Evolutionary conservation across 169 alveolate species (phyloP).

Genomic region (Cryptosporidium meleagridis): DNA sequence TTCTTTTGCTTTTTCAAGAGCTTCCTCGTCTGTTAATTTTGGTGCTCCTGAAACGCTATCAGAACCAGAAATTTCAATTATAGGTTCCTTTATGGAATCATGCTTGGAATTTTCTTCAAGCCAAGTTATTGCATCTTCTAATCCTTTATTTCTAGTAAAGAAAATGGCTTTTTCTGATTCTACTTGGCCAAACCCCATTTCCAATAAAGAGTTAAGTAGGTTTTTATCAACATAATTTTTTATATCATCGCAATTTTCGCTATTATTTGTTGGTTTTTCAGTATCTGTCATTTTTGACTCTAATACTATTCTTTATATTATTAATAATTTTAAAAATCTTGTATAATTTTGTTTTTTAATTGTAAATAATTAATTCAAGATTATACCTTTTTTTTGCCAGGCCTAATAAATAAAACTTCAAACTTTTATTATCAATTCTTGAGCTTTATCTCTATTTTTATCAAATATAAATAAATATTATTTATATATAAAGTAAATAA

Average conservation of each 20-base stretch:
- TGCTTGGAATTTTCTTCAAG: constrained; percentile 72
- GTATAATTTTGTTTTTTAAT: too few relatives aligned
- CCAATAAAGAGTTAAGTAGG: constrained; percentile 39
- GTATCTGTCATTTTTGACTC: neutral
- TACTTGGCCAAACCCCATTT: constrained; percentile 76
- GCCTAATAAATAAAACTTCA: neutral
- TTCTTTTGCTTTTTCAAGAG: constrained; percentile 76
- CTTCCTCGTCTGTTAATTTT: constrained; percentile 77
- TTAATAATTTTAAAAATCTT: neutral
- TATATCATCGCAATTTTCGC: constrained; percentile 45
- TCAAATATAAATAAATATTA: too few relatives aligned
- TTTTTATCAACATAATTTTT: constrained; percentile 25
- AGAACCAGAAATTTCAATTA: constrained; percentile 32
- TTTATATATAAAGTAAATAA: too few relatives aligned
- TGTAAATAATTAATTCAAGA: neutral
- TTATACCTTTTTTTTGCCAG: neutral
- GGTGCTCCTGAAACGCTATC: neutral
- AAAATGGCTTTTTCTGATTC: constrained; percentile 76
- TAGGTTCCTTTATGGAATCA: constrained; percentile 56
- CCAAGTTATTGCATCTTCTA: constrained; percentile 77
- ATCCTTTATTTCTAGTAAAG: constrained; percentile 59
- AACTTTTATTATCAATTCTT: too few relatives aligned
- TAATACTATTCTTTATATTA: neutral
- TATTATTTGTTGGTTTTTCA: neutral
- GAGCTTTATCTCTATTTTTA: too few relatives aligned